Base-by-base conservation (phyloP, 2,329 filamentous ascomycete genomes). In the Sodiomyces alkalinus region DNA sequence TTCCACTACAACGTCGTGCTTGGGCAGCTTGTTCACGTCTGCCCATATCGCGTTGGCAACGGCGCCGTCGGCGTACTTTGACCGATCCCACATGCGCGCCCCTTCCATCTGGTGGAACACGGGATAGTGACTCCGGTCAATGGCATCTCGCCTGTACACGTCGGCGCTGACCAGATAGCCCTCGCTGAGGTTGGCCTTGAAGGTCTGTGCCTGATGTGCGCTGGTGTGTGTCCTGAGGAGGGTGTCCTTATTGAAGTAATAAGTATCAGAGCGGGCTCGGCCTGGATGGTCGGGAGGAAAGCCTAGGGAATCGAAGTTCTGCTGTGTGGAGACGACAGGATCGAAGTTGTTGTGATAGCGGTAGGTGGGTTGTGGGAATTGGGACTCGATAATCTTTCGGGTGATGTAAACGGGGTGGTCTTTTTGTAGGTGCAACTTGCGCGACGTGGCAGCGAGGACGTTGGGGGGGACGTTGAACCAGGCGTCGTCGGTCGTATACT, bases 101-200 rank as follows among this genome's bases (percentile, higher is more conserved):
- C 85, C 87, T 52, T 98, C 90, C 86, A 96, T 96, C 57, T 98
- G 90, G 55, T 98, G 90, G 53, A 98, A 98, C 33, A 92, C 74
- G 1, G 90, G 90, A 54, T 96, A 96, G 55, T 98, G 90, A 41
- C 78, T 90, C 32, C 81, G 73, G 54, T 98, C 90, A 45, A 98
- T 79, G 32, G 87, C 86, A 67, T 98, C 90, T 39, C 90, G 70
- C 23, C 90, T 74, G 53, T 96, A 98, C 12, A 98, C 90, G 50
- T 98, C 90, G 15, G 87, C 90, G 33, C 79, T 80, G 48, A 98
- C 80, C 19, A 92, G 78, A 49, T 85, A 98, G 3, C 87, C 90
- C 20, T 74, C 67, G 41, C 68, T 79, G 30, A 68, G 55, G 53
- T 85, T 73, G 33, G 68, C 62, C 39, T 75, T 63, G 63, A 96